A percentile compares a stretch with the other conserved stretches of the same genome.
Evolutionary conservation across 371 early-diverging fungal genomes (phyloP).

Genomic region (Mortierella sp.): DNA sequence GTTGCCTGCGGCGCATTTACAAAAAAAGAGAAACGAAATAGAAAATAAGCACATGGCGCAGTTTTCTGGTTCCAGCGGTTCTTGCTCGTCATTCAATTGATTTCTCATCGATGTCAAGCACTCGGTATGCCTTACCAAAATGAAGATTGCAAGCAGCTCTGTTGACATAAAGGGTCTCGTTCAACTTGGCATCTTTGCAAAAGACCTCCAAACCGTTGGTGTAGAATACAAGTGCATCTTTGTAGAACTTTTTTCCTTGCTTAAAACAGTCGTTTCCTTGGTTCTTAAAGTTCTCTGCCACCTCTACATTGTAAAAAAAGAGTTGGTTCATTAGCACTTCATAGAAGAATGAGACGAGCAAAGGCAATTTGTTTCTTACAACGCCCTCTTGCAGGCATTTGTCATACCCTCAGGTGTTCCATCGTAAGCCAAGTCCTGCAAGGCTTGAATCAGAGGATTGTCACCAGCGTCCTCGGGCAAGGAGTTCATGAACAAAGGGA

Average conservation of each 20-base stretch:
- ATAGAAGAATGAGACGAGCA: neutral
- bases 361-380: neutral
- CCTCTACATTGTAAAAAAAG: constrained; percentile 65
- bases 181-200: constrained; percentile 81
- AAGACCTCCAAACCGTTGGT: constrained; percentile 88
- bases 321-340: neutral
- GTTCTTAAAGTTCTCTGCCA: constrained; percentile 94
- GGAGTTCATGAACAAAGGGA: constrained; percentile 94
- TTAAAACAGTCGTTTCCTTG: constrained; percentile 96
- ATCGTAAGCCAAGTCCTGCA: constrained; percentile 91
- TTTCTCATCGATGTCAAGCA: neutral
- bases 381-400: too few relatives aligned
- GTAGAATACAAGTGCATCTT: constrained; percentile 89
- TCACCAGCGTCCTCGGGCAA: constrained; percentile 81
- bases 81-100: neutral
- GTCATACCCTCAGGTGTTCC: constrained; percentile 93
- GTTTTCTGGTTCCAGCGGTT: neutral
- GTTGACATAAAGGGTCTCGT: constrained; percentile 86
- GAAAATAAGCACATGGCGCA: neutral
- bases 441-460: constrained; percentile 84
- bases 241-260: constrained; percentile 74
- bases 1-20: constrained; percentile 66
- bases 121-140: constrained; percentile 66
- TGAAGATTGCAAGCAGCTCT: constrained; percentile 95
- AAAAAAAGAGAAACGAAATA: neutral